Evolutionary conservation across 1,139 yeast species (phyloP).

Genomic region (Sugiyamaella novakii): DNA sequence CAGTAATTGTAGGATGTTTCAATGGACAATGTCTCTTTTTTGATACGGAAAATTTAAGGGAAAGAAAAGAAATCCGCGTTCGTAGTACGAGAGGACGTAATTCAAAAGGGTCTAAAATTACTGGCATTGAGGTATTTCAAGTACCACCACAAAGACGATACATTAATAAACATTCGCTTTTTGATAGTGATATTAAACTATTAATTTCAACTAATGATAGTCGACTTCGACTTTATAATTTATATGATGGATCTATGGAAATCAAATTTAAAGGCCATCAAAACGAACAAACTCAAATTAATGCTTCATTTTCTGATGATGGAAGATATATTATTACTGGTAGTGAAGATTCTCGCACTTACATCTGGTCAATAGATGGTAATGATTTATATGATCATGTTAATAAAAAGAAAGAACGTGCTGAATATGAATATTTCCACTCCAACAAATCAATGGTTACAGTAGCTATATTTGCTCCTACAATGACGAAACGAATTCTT

Average conservation of each 20-base stretch:
- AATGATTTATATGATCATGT: constrained; percentile 11
- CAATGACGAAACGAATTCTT: constrained; percentile 62
- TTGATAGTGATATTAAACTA: constrained; percentile 35
- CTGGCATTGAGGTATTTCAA: constrained; percentile 39
- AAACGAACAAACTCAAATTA: constrained; percentile 70
- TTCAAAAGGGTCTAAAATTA: constrained; percentile 41
- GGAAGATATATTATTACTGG: constrained; percentile 47
- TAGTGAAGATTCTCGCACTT: constrained; percentile 52
- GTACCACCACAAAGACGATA: constrained; percentile 30
- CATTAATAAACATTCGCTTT: constrained; percentile 16
- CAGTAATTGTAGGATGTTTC: constrained; percentile 77
- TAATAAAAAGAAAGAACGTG: constrained; percentile 34
- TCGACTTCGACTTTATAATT: constrained; percentile 64
- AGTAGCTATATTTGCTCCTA: constrained; percentile 78
- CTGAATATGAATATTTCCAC: constrained; percentile 62
- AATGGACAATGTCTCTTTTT: constrained; percentile 67
- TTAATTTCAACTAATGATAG: constrained; percentile 74
- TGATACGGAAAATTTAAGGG: constrained; percentile 65
- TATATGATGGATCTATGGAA: constrained; percentile 58
- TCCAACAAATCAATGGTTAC: constrained; percentile 77
- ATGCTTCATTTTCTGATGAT: constrained; percentile 65
- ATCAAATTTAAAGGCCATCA: constrained; percentile 73
- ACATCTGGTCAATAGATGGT: constrained; percentile 56
- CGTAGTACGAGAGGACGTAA: constrained; percentile 45
- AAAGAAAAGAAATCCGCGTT: constrained; percentile 58